These are phyloP conservation scores for Lecanicillium sp. DNA, from an alignment of 2,329 filamentous ascomycete species.

Conservation along the genomic window DNA sequence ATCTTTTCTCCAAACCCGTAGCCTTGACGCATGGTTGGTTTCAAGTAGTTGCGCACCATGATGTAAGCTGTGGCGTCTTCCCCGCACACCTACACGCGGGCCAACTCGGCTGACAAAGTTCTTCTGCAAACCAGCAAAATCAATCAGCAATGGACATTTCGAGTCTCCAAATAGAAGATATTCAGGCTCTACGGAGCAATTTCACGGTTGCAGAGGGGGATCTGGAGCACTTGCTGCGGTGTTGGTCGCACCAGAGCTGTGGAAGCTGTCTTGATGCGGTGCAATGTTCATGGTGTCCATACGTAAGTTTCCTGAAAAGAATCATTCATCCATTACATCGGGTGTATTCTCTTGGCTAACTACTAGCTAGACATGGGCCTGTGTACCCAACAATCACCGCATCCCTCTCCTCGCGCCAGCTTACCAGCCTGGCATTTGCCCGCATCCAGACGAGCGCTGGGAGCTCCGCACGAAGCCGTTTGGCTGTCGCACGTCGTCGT, in stretches of 20 bases:
- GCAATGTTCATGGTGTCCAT: slow-evolving; percentile 45
- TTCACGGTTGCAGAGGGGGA: slow-evolving; percentile 20
- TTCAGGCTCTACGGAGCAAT: slow-evolving; percentile 14
- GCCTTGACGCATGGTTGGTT: background rate
- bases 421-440: slow-evolving; percentile 41
- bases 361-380: slow-evolving; percentile 37
- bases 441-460: slow-evolving; percentile 36
- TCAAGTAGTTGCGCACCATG: no score
- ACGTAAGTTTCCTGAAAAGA: slow-evolving; percentile 25
- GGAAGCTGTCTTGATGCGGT: slow-evolving; percentile 32
- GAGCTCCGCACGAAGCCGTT: slow-evolving; percentile 27
- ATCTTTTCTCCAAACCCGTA: background rate
- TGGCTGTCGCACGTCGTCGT: slow-evolving; percentile 26
- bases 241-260: slow-evolving; percentile 44
- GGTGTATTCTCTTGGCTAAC: slow-evolving; percentile 4
- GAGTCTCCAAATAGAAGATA: slow-evolving; percentile 2
- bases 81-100: no score
- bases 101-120: no score
- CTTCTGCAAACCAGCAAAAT: no score
- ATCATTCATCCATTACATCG: background rate
- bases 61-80: no score
- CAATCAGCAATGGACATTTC: slow-evolving; percentile 2
- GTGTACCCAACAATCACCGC: slow-evolving; percentile 40
- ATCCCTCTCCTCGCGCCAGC: slow-evolving; percentile 42
- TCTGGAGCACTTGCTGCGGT: slow-evolving; percentile 35